Evolutionary conservation across 2,329 filamentous ascomycete genomes (phyloP).

Genomic region (Zymoseptoria pseudotritici): DNA sequence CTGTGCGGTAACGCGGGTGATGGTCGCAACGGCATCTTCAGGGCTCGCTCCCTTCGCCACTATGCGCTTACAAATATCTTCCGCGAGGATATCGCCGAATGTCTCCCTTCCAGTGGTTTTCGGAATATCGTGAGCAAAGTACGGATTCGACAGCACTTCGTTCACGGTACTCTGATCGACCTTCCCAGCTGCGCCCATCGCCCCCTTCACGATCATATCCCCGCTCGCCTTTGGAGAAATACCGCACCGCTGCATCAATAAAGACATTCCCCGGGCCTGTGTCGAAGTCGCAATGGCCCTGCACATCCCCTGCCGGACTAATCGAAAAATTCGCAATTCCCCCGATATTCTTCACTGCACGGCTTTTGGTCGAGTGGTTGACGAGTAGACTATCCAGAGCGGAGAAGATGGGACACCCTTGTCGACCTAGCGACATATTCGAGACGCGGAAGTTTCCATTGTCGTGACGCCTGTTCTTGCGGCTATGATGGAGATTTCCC

Average conservation of each 20-base stretch:
- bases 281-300: constrained; percentile 5
- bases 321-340: constrained; percentile 23
- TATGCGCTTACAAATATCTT: constrained; percentile 15
- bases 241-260: constrained; percentile 20
- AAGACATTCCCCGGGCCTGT: constrained; percentile 22
- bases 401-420: constrained; percentile 21
- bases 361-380: constrained; percentile 16
- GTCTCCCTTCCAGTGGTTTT: constrained; percentile 21
- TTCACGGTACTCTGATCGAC: constrained; percentile 18
- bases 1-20: constrained; percentile 22
- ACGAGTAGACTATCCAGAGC: constrained; percentile 16
- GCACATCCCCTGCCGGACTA: constrained; percentile 15
- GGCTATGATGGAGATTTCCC: constrained; percentile 19
- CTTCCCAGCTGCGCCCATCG: constrained; percentile 13
- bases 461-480: constrained; percentile 20
- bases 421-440: constrained; percentile 21
- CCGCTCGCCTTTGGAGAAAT: constrained; percentile 17
- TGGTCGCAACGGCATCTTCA: constrained; percentile 21
- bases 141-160: constrained; percentile 13
- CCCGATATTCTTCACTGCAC: constrained; percentile 20
- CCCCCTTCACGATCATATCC: constrained; percentile 21
- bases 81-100: constrained; percentile 14
- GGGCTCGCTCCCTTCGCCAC: constrained; percentile 6
- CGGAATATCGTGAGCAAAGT: constrained; percentile 16
- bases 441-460: constrained; percentile 20